A percentile compares a stretch with the other conserved stretches of the same genome.
Evolutionary conservation across 139 green algal species (phyloP).

Genomic region (Trebouxia sp.): DNA sequence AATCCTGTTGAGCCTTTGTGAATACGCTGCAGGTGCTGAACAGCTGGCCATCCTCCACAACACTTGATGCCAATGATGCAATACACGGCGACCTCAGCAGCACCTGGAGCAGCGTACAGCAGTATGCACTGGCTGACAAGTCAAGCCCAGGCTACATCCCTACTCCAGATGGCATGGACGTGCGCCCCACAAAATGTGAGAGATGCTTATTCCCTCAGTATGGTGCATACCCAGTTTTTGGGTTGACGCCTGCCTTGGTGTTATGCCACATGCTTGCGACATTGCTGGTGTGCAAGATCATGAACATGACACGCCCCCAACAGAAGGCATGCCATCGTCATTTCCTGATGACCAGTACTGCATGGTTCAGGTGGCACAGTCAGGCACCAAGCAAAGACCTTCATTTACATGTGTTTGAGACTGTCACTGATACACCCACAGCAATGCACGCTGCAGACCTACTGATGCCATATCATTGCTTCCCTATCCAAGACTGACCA

Average conservation of each 20-base stretch:
- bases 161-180: neutral
- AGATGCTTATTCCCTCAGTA: too few relatives aligned
- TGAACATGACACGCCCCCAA: too few relatives aligned
- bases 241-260: neutral
- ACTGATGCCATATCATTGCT: neutral
- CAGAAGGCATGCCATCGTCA: too few relatives aligned
- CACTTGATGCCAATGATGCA: neutral
- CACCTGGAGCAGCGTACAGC: neutral
- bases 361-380: too few relatives aligned
- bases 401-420: too few relatives aligned
- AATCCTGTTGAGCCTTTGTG: too few relatives aligned
- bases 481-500: too few relatives aligned
- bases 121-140: neutral
- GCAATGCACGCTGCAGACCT: neutral
- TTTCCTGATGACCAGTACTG: too few relatives aligned
- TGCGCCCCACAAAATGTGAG: neutral
- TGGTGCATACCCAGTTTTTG: neutral
- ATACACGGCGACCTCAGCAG: neutral
- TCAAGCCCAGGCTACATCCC: neutral
- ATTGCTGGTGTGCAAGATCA: too few relatives aligned
- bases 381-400: too few relatives aligned
- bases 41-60: constrained; percentile 9
- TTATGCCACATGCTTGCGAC: neutral
- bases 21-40: constrained; percentile 10
- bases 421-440: too few relatives aligned